phyloP scores from a whole-genome alignment of 768 basidiomycete species.

The Hortiboletus flavorubellus region DNA sequence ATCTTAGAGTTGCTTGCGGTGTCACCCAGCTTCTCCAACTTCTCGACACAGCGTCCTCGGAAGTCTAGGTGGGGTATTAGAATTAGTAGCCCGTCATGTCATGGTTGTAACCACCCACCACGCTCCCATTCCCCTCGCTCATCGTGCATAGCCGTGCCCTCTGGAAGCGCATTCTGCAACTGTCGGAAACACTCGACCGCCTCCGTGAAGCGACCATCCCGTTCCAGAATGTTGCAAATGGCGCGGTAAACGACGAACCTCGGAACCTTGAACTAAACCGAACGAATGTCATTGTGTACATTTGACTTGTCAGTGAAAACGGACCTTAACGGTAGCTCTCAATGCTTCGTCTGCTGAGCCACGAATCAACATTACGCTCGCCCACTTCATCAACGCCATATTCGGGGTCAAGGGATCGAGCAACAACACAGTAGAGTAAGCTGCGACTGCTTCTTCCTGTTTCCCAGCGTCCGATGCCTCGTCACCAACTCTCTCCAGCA shows the following conservation, averaged over 20 bases:
- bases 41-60: neutral
- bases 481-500: neutral
- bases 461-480: neutral
- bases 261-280: neutral
- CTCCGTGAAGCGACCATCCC: neutral
- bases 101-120: neutral
- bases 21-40: neutral
- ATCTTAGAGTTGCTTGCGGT: neutral
- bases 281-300: neutral
- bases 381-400: constrained; percentile 4
- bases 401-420: neutral
- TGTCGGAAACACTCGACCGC: neutral
- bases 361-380: neutral
- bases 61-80: neutral
- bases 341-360: neutral
- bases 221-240: constrained; percentile 1
- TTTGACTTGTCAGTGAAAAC: neutral
- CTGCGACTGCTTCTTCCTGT: neutral
- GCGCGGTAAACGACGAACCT: neutral
- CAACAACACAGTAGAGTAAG: neutral
- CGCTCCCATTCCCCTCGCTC: neutral
- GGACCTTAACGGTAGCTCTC: neutral
- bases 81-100: neutral
- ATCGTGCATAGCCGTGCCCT: neutral
- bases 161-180: neutral